A percentile compares a stretch with the other conserved stretches of the same genome.
Conservation (phyloP, 768 basidiomycete genomes). For the Boletales sp. region DNA sequence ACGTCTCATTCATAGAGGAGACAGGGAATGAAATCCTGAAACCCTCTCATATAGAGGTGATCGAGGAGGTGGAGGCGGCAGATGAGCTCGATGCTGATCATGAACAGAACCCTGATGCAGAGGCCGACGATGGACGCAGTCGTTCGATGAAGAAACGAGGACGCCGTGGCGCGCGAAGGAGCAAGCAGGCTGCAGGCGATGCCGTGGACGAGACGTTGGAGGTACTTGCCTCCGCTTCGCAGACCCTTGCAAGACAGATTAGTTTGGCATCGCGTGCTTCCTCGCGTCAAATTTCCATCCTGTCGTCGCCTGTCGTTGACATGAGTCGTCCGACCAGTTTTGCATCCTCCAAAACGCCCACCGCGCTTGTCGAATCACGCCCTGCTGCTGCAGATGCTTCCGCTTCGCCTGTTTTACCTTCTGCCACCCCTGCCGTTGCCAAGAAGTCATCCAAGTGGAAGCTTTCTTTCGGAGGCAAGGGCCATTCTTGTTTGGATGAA, state of each 20-base stretch:
- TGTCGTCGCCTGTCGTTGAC: constrained; percentile 17
- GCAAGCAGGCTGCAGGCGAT: constrained; percentile 38
- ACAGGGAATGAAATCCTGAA: constrained; percentile 32
- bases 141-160: constrained; percentile 74
- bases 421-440: constrained; percentile 36
- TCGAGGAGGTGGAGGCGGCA: constrained; percentile 37
- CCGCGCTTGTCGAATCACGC: constrained; percentile 30
- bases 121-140: constrained; percentile 37
- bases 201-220: constrained; percentile 55
- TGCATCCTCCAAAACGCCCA: constrained; percentile 36
- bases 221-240: constrained; percentile 75
- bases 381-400: constrained; percentile 14
- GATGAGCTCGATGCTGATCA: constrained; percentile 29
- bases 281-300: constrained; percentile 27
- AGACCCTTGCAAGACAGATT: constrained; percentile 81
- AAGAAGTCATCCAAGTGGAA: constrained; percentile 78
- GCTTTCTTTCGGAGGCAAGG: constrained; percentile 56
- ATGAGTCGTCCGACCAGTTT: constrained; percentile 23
- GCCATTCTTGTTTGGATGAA: constrained; percentile 42
- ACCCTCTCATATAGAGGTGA: constrained; percentile 25
- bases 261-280: constrained; percentile 59
- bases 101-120: constrained; percentile 15
- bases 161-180: constrained; percentile 83
- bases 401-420: constrained; percentile 18
- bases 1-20: constrained; percentile 37